Evolutionary conservation across 2,329 filamentous ascomycete species (phyloP), one percentile per base, ranked within the genome.

Genomic region (Colletotrichum australisinense): DNA sequence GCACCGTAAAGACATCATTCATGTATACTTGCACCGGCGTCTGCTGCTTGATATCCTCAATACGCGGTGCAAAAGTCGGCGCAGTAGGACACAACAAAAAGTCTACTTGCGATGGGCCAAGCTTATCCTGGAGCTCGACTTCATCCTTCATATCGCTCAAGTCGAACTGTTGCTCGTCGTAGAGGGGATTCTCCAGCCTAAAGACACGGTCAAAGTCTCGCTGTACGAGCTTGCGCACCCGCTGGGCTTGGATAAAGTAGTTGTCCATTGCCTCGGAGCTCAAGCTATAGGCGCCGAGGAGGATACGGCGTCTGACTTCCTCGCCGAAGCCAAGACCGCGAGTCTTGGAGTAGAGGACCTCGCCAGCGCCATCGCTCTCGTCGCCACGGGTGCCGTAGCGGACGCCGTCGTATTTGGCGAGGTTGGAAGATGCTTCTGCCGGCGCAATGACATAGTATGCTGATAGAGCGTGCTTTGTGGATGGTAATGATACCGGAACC

Each of bases 401-500:
- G n/a, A 98, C 91, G 24, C 97, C 97, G 78, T 99, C 97, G 81
- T 98, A 99, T 81, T 97, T 98, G 70, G 97, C 94, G 2, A 99
- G 90, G 78, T 99, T 99, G 19, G 96, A 98, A 1, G 95, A 95
- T 4, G 97, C 97, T 83, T 99, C 97, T 19, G 97, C 96, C 0
- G 97, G 95, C 0, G 97, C 97, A 69, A 99, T 91, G 69, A 99
- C 90, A 82, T 99, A 99, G 85, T 99, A 99, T 42, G 97, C 94
- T 24, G 95, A 94, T 0, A 99, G 89, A 0, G 97, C 96, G 76
- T 94, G 92, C 75, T 91, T 93, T 1, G 96, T 99, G 0, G 92
- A 91, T 0, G 96, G 95, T 5, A 99, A 87, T 2, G 93, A 94
- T 19, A 98, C 89, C 1, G 93, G 89, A 12, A 94, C 90, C 14